Evolutionary conservation across 192 early-diverging fungal species (phyloP).

Genomic region (Entrophospora sp.): DNA sequence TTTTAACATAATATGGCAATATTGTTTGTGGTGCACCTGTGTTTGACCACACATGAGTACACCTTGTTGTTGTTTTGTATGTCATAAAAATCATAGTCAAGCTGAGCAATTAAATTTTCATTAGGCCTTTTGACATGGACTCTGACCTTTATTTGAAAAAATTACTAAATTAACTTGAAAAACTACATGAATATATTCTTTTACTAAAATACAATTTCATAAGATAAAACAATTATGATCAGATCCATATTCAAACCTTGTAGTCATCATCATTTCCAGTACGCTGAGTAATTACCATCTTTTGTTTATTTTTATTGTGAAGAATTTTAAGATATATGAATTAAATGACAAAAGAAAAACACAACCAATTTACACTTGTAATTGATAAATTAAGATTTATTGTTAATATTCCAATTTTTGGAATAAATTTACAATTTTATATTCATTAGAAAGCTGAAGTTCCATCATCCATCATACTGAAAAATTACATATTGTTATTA

Average conservation of each 20-base stretch:
- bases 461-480: too few species aligned
- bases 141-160: constrained; percentile 15
- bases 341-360: too few species aligned
- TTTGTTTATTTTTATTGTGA: too few species aligned
- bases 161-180: constrained; percentile 7
- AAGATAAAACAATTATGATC: neutral
- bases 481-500: too few species aligned
- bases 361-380: too few species aligned
- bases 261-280: neutral
- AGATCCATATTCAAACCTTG: constrained; percentile 8
- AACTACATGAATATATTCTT: neutral
- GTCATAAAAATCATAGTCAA: constrained; percentile 3
- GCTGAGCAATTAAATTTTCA: neutral
- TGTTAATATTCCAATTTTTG: too few species aligned
- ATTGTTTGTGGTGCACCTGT: constrained; percentile 9
- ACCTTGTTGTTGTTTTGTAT: neutral
- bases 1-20: constrained; percentile 5
- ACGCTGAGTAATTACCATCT: neutral
- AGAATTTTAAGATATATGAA: too few species aligned
- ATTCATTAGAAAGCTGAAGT: too few species aligned
- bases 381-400: too few species aligned
- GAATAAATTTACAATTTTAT: too few species aligned
- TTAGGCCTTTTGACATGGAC: neutral
- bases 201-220: too few species aligned
- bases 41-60: neutral